Evolutionary conservation across 768 basidiomycete genomes (phyloP), one percentile per base, ranked within the genome.

Genomic region (Agaricus sinodeliciosus): DNA sequence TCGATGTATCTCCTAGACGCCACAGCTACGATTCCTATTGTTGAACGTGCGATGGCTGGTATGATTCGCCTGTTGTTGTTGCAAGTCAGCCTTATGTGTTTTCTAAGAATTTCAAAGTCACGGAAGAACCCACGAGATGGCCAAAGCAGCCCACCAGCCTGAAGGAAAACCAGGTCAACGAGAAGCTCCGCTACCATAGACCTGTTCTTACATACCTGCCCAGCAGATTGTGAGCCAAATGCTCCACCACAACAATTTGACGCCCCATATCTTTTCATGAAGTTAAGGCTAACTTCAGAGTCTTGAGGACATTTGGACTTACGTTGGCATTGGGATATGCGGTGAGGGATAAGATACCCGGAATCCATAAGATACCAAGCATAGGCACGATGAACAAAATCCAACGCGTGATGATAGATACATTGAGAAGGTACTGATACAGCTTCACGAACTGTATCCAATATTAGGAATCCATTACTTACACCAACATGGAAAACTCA

Each of bases 171-270:
- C 25, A 54, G 26, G 27, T 35, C 36, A 35, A 34, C 26, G 54
- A 25, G 28, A 4, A 31, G 50, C 22, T 39, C 48, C 19, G 6
- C 46, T 34, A 49, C 48, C 27, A 9, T 25, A 26, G 27, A 43
- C 15, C 18, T 34, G 9, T 25, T 42, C 9, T 40, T 5, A 63
- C 73, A 42, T 59, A 82, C 85, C 87, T 63, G 67, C 80, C 92
- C 92, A 95, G 4, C 80, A 69, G 28, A 94, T 80, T 36, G 76
- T 79, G 26, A 93, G 69, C 90, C 90, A 95, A 52, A 91, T 82
- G 54, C 84, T 87, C 89, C 89, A 93, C 80, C 81, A 90, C 5
- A 87, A 49, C 43, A 87, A 65, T 51, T 71, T 70, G 9, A 85
- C 75, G 28, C 75, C 74, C 80, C 81, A 85, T 9, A 85, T 68